Evolutionary conservation across 1,284 basidiomycete species (phyloP).

Genomic region (Ceratobasidium sp.): DNA sequence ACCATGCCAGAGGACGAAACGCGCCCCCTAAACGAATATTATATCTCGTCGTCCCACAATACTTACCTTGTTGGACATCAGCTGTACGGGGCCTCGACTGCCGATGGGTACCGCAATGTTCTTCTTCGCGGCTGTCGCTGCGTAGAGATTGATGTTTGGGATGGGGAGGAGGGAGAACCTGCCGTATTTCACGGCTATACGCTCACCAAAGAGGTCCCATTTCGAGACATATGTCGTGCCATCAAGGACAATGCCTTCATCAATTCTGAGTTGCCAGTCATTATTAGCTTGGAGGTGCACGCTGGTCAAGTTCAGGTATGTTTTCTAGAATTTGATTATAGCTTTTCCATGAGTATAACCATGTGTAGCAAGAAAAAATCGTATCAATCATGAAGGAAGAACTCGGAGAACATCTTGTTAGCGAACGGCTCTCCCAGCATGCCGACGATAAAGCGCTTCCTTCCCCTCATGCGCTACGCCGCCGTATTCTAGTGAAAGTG

Average conservation of each 20-base stretch:
- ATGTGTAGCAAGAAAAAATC: constrained; percentile 28
- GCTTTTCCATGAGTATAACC: too few species aligned
- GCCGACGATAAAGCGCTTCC: constrained; percentile 21
- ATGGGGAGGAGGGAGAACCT: constrained; percentile 22
- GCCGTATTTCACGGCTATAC: constrained; percentile 28
- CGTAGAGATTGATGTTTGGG: constrained; percentile 32
- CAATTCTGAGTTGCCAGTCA: constrained; percentile 25
- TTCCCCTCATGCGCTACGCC: constrained; percentile 31
- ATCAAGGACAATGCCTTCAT: constrained; percentile 16
- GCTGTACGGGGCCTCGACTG: constrained; percentile 19
- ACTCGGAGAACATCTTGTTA: constrained; percentile 21
- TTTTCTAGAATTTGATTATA: neutral
- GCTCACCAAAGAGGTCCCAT: constrained; percentile 25
- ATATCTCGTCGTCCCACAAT: constrained; percentile 33
- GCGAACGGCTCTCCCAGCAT: constrained; percentile 25
- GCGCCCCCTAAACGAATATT: constrained; percentile 27
- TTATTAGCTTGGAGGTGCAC: constrained; percentile 33
- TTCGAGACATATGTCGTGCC: constrained; percentile 26
- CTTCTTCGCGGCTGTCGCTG: constrained; percentile 17
- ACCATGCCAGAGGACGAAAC: constrained; percentile 25
- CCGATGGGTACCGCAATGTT: constrained; percentile 13
- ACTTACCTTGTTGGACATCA: constrained; percentile 33
- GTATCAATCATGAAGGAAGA: constrained; percentile 33
- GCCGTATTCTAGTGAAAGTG: constrained; percentile 25
- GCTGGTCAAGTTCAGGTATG: constrained; percentile 22